Evolutionary conservation across 2,329 filamentous ascomycete species (phyloP).

Genomic region (Diaporthe citri): DNA sequence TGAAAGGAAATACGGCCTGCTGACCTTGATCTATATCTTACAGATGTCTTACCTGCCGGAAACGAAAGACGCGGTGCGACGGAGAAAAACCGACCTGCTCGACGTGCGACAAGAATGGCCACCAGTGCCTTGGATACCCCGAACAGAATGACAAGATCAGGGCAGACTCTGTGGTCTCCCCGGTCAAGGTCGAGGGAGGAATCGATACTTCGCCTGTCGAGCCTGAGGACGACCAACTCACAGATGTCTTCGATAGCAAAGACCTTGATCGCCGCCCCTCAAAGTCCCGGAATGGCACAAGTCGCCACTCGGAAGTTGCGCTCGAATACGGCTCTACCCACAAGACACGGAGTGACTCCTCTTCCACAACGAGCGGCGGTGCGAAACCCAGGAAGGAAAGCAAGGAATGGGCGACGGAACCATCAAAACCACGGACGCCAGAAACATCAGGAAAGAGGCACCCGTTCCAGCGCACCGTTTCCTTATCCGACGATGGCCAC

Average conservation of each 20-base stretch:
- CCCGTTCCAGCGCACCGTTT: constrained; percentile 50
- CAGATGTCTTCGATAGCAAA: constrained; percentile 52
- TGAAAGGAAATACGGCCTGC: not conserved
- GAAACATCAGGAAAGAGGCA: constrained; percentile 33
- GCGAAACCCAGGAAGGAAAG: constrained; percentile 40
- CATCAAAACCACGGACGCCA: constrained; percentile 38
- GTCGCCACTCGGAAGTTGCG: constrained; percentile 37
- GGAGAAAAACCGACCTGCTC: constrained; percentile 80
- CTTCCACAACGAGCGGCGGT: constrained; percentile 41
- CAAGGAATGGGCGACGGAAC: constrained; percentile 46
- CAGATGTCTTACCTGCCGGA: constrained; percentile 80
- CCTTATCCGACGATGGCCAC: constrained; percentile 56
- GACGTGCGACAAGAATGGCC: constrained; percentile 79
- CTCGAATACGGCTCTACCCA: not conserved
- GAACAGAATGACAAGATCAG: constrained; percentile 64
- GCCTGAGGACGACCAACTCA: constrained; percentile 49
- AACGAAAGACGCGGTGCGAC: constrained; percentile 81
- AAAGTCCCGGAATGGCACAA: constrained; percentile 45
- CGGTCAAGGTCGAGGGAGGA: constrained; percentile 43
- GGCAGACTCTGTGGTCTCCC: constrained; percentile 40
- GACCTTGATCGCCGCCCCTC: constrained; percentile 49
- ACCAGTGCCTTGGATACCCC: constrained; percentile 76
- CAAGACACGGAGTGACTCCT: constrained; percentile 42
- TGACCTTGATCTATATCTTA: constrained; percentile 23
- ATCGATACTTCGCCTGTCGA: constrained; percentile 43